A percentile compares a stretch with the other conserved stretches of the same genome.
These are phyloP conservation scores for Fusarium coicis DNA, from an alignment of 2,329 filamentous ascomycete species.

Conservation along the genomic window DNA sequence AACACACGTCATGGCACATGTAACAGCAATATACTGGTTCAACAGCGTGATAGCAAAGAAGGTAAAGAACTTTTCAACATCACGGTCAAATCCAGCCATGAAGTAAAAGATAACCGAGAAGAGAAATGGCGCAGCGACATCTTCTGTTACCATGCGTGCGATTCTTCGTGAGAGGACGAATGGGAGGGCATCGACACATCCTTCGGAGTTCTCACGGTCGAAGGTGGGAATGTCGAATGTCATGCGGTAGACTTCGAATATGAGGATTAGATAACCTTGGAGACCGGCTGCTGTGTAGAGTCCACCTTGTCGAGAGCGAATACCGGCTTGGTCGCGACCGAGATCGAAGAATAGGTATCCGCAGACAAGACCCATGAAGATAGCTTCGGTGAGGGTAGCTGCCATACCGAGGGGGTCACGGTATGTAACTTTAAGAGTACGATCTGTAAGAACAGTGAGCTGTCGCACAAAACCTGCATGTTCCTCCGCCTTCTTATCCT, in stretches of 20 bases:
- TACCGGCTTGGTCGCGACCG: slow-evolving; percentile 73
- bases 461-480: slow-evolving; percentile 71
- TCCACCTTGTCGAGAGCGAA: slow-evolving; percentile 77
- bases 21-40: slow-evolving; percentile 79
- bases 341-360: slow-evolving; percentile 79
- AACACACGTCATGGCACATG: slow-evolving; percentile 75
- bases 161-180: slow-evolving; percentile 77
- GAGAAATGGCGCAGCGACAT: slow-evolving; percentile 76
- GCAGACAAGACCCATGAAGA: slow-evolving; percentile 75
- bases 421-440: slow-evolving; percentile 77
- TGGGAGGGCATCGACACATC: slow-evolving; percentile 74
- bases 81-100: slow-evolving; percentile 77
- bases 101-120: slow-evolving; percentile 81
- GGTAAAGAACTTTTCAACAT: slow-evolving; percentile 73
- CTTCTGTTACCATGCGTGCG: slow-evolving; percentile 75
- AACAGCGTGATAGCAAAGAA: slow-evolving; percentile 77
- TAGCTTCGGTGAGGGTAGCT: slow-evolving; percentile 75
- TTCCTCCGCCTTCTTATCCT: slow-evolving; percentile 44
- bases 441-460: slow-evolving; percentile 71
- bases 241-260: slow-evolving; percentile 81
- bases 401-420: slow-evolving; percentile 82
- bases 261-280: slow-evolving; percentile 79
- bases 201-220: slow-evolving; percentile 79
- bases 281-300: slow-evolving; percentile 77
- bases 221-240: slow-evolving; percentile 80